Base-by-base conservation (phyloP, 75 land plant genomes). In the Azolla pinnata region DNA sequence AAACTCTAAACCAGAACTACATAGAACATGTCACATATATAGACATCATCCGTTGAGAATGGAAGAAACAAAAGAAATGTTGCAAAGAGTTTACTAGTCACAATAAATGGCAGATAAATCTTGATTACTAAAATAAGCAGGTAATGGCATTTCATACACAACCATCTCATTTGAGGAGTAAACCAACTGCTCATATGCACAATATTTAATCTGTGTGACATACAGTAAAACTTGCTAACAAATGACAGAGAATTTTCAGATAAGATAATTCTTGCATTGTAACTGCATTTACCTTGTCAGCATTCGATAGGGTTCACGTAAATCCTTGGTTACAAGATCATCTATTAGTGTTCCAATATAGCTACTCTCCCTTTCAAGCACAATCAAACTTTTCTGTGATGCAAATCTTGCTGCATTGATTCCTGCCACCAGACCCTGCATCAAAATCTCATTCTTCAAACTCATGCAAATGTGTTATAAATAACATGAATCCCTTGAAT, bases 221-320 rank as follows among this genome's bases (percentile, higher is more conserved):
- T n/a, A n/a, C n/a, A n/a, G n/a, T n/a, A n/a, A n/a, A n/a, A n/a
- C n/a, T n/a, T n/a, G n/a, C n/a, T n/a, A n/a, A n/a, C n/a, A n/a
- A n/a, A n/a, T n/a, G n/a, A n/a, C n/a, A n/a, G n/a, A n/a, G n/a
- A n/a, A n/a, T n/a, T n/a, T n/a, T n/a, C 42, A 38, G 14, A 38
- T 7, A 38, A 8, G 7, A 14, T 38, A 14, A 38, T 14, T 8
- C 7, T 18, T 38, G 42, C 42, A 46, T 23, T 18, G 49, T 23
- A 57, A 33, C n/a, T 29, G 9, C 4, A 33, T 19, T 55, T 73
- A 87, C 97, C 97, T 92, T 65, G 97, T 92, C 46, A 92, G 62
- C 95, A 92, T 86, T 21, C 97, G 95, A 61, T 92, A 92, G 57
- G 97, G 97, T 72, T 92, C 97, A 20, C 97, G 74, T 44, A 92